These are phyloP conservation scores for Calycina herbarum DNA, from an alignment of 2,329 filamentous ascomycete species.

Conservation along the genomic window DNA sequence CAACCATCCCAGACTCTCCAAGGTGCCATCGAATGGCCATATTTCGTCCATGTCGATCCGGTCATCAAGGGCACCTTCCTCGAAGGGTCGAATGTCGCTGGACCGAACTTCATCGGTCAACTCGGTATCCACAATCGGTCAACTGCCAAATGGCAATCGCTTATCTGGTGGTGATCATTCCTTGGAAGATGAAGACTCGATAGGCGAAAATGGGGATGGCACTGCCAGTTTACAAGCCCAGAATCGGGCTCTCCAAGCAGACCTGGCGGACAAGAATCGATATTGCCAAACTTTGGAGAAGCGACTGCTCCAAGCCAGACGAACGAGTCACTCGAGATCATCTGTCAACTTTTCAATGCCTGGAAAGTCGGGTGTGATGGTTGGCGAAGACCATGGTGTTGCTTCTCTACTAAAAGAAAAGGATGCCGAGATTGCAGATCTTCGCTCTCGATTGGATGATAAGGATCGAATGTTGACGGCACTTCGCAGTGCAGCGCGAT, in stretches of 20 bases:
- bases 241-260: constrained; percentile 88
- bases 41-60: constrained; percentile 57
- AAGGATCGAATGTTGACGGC: constrained; percentile 93
- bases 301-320: constrained; percentile 82
- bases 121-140: constrained; percentile 46
- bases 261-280: constrained; percentile 92
- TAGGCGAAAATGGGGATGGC: constrained; percentile 84
- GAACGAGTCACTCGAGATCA: constrained; percentile 85
- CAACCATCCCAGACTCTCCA: constrained; percentile 61
- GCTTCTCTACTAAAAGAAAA: constrained; percentile 78
- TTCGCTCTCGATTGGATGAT: constrained; percentile 87
- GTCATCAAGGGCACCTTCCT: constrained; percentile 70
- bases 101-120: constrained; percentile 68
- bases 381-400: constrained; percentile 77
- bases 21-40: constrained; percentile 41
- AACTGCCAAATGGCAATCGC: constrained; percentile 27
- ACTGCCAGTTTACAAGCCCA: constrained; percentile 80
- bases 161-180: constrained; percentile 30
- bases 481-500: constrained; percentile 79
- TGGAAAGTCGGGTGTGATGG: constrained; percentile 62
- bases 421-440: constrained; percentile 86
- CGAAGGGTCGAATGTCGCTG: constrained; percentile 43
- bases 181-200: constrained; percentile 62
- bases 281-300: constrained; percentile 96
- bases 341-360: constrained; percentile 67